A percentile compares a stretch with the other conserved stretches of the same genome.
phyloP scores from a whole-genome alignment of 139 green algal species.

The Chlamydomonas incerta region DNA sequence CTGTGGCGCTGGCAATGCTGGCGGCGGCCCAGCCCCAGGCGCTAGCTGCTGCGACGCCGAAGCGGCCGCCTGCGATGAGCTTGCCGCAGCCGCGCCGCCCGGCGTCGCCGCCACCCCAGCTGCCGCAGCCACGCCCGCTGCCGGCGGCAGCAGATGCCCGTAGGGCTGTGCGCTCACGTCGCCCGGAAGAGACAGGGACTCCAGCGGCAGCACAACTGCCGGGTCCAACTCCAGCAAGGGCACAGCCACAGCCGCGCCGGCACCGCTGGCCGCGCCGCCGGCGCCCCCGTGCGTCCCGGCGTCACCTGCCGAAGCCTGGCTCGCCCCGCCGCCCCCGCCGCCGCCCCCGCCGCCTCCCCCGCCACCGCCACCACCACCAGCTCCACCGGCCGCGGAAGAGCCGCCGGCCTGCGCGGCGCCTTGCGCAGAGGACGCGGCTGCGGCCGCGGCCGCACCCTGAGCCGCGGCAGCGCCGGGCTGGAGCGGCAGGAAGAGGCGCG shows the following conservation, averaged over 20 bases:
- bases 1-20: too few relatives aligned
- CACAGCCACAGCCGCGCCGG: background rate
- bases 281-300: background rate
- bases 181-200: background rate
- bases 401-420: too few relatives aligned
- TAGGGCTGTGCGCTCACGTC: constrained; percentile 26
- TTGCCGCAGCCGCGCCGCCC: background rate
- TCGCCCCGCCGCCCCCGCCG: background rate
- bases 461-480: background rate
- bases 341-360: background rate
- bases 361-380: background rate
- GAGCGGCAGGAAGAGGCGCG: constrained; percentile 20
- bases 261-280: background rate
- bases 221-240: constrained; percentile 17
- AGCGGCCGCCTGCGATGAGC: background rate
- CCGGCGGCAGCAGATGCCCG: background rate
- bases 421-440: too few relatives aligned
- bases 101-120: background rate
- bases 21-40: too few relatives aligned
- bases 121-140: background rate
- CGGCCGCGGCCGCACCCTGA: background rate
- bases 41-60: background rate
- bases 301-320: background rate
- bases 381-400: too few relatives aligned
- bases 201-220: constrained; percentile 11